A percentile compares a stretch with the other conserved stretches of the same genome.
These are phyloP conservation scores for Lipomyces anomalus DNA, from an alignment of 805 yeast genomes.

Conservation along the genomic window DNA sequence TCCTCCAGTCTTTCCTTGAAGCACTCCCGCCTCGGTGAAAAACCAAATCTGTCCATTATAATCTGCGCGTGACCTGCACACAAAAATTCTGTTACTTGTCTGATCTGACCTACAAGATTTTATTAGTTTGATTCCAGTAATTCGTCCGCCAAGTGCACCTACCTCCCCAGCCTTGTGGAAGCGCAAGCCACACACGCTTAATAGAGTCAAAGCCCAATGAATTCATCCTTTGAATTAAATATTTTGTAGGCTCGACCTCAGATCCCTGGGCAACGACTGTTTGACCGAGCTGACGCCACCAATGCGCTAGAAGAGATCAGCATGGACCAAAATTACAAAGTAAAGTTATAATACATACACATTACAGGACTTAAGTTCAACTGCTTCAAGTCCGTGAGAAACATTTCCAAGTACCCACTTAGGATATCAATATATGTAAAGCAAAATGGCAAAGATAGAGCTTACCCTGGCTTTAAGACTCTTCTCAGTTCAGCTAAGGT, in stretches of 20 bases:
- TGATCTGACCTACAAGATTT: no score
- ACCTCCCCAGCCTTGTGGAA: constrained; percentile 35
- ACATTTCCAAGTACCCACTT: constrained; percentile 30
- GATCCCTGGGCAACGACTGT: not conserved
- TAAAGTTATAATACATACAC: no score
- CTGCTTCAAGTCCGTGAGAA: constrained; percentile 26
- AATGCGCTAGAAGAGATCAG: not conserved
- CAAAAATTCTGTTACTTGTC: not conserved
- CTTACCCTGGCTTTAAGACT: constrained; percentile 33
- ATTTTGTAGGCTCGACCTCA: not conserved
- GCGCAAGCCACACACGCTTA: constrained; percentile 26
- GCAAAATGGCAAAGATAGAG: no score
- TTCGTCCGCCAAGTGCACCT: no score
- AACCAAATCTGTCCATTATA: not conserved
- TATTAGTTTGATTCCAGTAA: no score
- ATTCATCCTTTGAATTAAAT: constrained; percentile 14
- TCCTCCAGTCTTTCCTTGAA: not conserved
- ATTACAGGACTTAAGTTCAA: constrained; percentile 20
- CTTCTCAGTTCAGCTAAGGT: constrained; percentile 27
- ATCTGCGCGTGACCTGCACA: not conserved
- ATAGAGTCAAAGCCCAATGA: constrained; percentile 28
- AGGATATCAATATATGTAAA: no score
- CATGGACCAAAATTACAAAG: no score
- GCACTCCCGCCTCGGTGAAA: not conserved
- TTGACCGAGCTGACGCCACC: not conserved